phyloP scores from a whole-genome alignment of 164 flowering plant genomes.

The Sedum album region DNA sequence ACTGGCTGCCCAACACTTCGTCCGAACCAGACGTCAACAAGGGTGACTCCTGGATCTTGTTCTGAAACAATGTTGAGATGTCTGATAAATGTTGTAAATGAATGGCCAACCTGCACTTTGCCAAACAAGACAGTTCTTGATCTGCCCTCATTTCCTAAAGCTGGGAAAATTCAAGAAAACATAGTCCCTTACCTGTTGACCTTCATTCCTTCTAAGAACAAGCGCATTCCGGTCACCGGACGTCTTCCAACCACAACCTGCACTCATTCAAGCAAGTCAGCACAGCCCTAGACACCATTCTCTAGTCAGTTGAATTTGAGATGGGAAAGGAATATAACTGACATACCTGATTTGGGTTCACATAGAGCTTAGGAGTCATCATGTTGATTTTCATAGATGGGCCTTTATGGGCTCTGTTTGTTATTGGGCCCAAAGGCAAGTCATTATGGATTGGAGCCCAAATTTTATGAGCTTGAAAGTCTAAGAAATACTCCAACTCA shows the following conservation, averaged over 20 bases:
- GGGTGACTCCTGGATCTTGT: conserved; percentile 22
- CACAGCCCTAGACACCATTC: not conserved
- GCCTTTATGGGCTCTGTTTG: conserved; percentile 21
- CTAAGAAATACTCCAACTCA: conserved; percentile 59
- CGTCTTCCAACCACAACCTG: conserved; percentile 47
- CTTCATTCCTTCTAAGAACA: conserved; percentile 71
- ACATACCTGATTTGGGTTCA: conserved; percentile 56
- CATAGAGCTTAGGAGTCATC: conserved; percentile 70
- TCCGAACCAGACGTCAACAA: conserved; percentile 39
- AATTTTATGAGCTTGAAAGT: conserved; percentile 9
- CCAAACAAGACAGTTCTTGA: not conserved
- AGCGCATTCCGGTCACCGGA: conserved; percentile 76
- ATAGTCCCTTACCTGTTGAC: conserved; percentile 59
- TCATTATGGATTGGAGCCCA: conserved; percentile 70
- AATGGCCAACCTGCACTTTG: conserved; percentile 51
- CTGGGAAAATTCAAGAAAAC: not conserved
- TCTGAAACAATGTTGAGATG: conserved; percentile 34
- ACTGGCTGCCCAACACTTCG: conserved; percentile 16
- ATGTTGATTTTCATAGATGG: conserved; percentile 43
- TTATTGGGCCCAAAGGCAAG: conserved; percentile 41
- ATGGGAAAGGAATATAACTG: not conserved
- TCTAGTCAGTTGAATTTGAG: not conserved
- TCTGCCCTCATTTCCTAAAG: not conserved
- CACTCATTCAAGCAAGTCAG: not conserved
- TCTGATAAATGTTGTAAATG: conserved; percentile 65